Evolutionary conservation across 345 rosid species (phyloP), one percentile per base, ranked within the genome.

Genomic region (Eucalyptus viminalis): DNA sequence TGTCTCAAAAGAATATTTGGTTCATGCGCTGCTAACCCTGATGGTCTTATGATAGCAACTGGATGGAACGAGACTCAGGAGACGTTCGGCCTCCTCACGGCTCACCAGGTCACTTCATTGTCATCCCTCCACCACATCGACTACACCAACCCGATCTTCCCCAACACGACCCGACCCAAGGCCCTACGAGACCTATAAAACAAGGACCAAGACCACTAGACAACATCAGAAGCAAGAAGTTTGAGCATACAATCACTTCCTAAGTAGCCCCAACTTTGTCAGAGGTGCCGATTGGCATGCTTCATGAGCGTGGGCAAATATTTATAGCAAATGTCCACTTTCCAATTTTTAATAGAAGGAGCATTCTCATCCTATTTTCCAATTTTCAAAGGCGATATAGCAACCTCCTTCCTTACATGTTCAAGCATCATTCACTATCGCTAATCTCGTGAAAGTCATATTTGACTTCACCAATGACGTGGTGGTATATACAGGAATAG

Each of bases 121-220:
- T 96, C 95, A 58, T 96, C 99, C 85, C 91, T 97, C 86, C 98
- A 97, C 89, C 96, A 95, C 91, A 49, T 95, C 60, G 96, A 94
- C 80, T 89, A 92, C 53, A 44, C 94, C 54, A 93, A 94, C 19
- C 97, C 99, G 12, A 94, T 97, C 88, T 98, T 96, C 93, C 99
- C 97, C 4, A 95, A 95, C 94, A 93, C 90, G 96, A 94, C 99
- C 8, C 89, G 89, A 2, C 45, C 89, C 25, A 80, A 92, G 34
- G 93, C 98, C 62, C 56, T 94, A 24, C 88, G 89, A 15, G 99
- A 93, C 89, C 92, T 97, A 69, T 34, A 69, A 34, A 69, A 69
- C 44, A 34, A 69, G 44, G 80, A 69, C 25, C 25, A 9, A 69
- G 80, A 69, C 13, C 80, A 34, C 44, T 25, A 34, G 25, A 22